Base-by-base conservation (phyloP, 768 basidiomycete genomes). In the Tulasnella sp. region DNA sequence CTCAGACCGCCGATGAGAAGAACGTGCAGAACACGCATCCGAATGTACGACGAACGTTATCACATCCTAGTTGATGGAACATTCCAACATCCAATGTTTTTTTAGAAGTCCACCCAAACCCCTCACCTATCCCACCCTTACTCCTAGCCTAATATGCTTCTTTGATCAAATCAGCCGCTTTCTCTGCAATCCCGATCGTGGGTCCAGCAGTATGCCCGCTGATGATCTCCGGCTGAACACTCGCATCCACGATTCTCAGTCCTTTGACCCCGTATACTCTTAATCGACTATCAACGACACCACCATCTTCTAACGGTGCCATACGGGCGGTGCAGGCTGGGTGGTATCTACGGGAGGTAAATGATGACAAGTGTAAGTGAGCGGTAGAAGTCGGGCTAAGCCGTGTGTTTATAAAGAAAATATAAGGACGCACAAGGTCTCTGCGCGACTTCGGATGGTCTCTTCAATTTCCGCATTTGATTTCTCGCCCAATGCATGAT, bases 221-320 rank as follows among this genome's bases (percentile, higher is more conserved):
- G 0, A 85, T 79, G 72, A 87, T 80, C 40, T 80, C 83, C 54
- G 87, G 86, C 75, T 85, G 85, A 36, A 87, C 79, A 14, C 84
- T 85, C 67, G 86, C 86, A 78, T 88, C 87, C 22, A 82, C 86
- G 19, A 89, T 83, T 22, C 87, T 77, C 68, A 88, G 82, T 70
- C 84, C 83, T 71, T 80, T 79, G 6, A 83, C 79, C 4, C 87
- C 87, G 52, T 86, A 82, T 49, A 88, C 86, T 34, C 80, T 78
- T 77, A 88, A 76, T 71, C 81, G 79, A 36, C 86, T 54, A 67
- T 88, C 86, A 67, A 88, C 82, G 0, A 87, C 87, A 9, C 86
- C 85, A 6, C 81, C 83, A 29, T 84, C 81, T 45, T 67, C 79
- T 40, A 75, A 79, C 72, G 79, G 85, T 22, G 81, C 84, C 87